A percentile compares a stretch with the other conserved stretches of the same genome.
These are phyloP conservation scores for Cyclotella cryptica DNA, from an alignment of 108 stramenopile genomes.

Conservation along the genomic window DNA sequence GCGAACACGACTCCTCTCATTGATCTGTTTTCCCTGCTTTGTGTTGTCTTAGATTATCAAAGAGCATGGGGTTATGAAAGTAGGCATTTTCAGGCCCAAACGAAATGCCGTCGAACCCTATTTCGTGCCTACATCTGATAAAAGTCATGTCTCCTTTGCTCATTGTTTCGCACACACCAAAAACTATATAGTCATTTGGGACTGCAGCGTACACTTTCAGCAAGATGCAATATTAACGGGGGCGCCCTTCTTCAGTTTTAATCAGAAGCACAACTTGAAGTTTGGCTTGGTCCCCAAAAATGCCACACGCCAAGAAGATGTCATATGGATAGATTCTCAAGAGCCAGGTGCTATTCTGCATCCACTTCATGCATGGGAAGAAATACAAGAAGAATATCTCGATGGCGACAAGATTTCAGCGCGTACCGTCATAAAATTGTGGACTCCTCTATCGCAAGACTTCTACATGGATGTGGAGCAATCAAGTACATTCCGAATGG, in stretches of 20 bases:
- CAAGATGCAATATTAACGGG: constrained; percentile 42
- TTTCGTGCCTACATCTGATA: constrained; percentile 45
- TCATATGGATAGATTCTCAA: constrained; percentile 54
- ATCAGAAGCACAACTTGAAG: constrained; percentile 28
- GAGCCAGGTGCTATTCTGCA: constrained; percentile 52
- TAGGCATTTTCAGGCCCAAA: constrained; percentile 34
- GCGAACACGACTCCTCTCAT: background rate
- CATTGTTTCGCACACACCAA: constrained; percentile 49
- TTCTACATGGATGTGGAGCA: constrained; percentile 47
- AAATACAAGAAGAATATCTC: constrained; percentile 33
- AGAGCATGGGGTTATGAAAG: constrained; percentile 51
- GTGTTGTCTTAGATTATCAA: constrained; percentile 27
- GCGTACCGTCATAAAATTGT: constrained; percentile 44
- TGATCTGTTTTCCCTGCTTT: background rate
- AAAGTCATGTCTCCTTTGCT: constrained; percentile 50
- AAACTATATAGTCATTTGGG: constrained; percentile 53
- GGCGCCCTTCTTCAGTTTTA: constrained; percentile 43
- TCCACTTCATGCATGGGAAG: constrained; percentile 60
- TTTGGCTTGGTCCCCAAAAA: constrained; percentile 51
- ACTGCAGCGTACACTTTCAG: constrained; percentile 54
- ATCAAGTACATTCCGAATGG: constrained; percentile 51
- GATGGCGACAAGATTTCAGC: constrained; percentile 20
- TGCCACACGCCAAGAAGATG: constrained; percentile 38
- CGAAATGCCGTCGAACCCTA: constrained; percentile 33
- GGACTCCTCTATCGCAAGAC: constrained; percentile 46